Percentiles rank a stretch among this genome's conserved stretches.
Evolutionary conservation across 306 rosid genomes (phyloP).

Genomic region (Canavalia ensiformis): DNA sequence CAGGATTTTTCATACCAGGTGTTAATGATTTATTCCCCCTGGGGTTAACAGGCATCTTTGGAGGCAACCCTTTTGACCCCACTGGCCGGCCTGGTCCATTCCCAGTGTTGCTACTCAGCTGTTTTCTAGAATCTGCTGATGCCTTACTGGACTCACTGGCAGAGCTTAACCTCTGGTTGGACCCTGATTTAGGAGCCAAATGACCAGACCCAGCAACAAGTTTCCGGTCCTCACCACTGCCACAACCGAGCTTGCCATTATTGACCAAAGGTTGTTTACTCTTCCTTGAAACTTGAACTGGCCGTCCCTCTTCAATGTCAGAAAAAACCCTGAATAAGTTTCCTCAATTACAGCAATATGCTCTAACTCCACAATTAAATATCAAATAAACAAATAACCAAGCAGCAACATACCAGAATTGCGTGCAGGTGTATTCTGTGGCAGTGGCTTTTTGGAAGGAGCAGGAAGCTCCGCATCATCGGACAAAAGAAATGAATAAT

Average conservation of each 20-base stretch:
- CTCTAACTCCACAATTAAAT: conserved; percentile 48
- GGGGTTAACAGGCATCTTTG: conserved; percentile 56
- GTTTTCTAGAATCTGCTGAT: conserved; percentile 66
- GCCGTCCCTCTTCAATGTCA: conserved; percentile 72
- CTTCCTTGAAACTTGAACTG: conserved; percentile 63
- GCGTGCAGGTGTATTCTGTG: conserved; percentile 50
- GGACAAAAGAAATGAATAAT: conserved; percentile 86
- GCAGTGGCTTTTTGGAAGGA: conserved; percentile 63
- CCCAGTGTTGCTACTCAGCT: conserved; percentile 63
- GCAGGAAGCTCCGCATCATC: conserved; percentile 80
- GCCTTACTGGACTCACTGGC: conserved; percentile 54
- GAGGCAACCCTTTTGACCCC: conserved; percentile 62
- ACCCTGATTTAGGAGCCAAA: conserved; percentile 58
- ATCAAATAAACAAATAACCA: conserved; percentile 36
- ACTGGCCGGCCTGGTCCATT: conserved; percentile 75
- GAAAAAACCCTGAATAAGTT: conserved; percentile 71
- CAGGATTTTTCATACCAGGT: conserved; percentile 54
- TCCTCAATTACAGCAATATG: conserved; percentile 58
- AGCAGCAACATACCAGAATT: conserved; percentile 66
- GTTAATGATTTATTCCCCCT: conserved; percentile 61
- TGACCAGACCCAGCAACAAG: conserved; percentile 54
- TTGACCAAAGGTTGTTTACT: conserved; percentile 61
- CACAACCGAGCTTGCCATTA: conserved; percentile 52
- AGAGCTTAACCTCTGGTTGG: conserved; percentile 60
- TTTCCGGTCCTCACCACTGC: conserved; percentile 60